Evolutionary conservation across 176 grass and related monocot genomes (phyloP).

Genomic region (Musa itinerans): DNA sequence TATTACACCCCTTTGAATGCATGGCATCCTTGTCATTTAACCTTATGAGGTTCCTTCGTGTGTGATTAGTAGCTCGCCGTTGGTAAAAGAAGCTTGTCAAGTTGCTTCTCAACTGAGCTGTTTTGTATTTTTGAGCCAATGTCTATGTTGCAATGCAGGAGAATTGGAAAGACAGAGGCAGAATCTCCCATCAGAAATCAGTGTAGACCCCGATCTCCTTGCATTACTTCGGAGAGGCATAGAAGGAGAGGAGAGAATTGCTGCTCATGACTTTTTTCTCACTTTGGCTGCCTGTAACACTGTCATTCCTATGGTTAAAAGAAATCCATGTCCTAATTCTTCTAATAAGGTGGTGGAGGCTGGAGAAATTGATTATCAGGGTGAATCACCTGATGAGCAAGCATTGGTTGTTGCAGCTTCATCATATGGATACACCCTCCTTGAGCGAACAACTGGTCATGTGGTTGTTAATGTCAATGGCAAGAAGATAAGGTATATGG

Average conservation of each 20-base stretch:
- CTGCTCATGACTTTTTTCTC: slow-evolving; percentile 94
- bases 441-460: slow-evolving; percentile 89
- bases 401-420: slow-evolving; percentile 84
- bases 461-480: slow-evolving; percentile 86
- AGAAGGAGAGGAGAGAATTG: slow-evolving; percentile 67
- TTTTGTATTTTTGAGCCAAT: background rate
- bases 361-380: slow-evolving; percentile 77
- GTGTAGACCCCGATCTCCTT: slow-evolving; percentile 53
- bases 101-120: background rate
- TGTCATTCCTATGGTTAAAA: slow-evolving; percentile 71
- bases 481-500: slow-evolving; percentile 67
- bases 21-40: background rate
- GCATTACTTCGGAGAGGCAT: slow-evolving; percentile 57
- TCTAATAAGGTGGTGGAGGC: slow-evolving; percentile 31
- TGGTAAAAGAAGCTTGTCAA: background rate
- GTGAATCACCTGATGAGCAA: slow-evolving; percentile 97
- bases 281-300: slow-evolving; percentile 98
- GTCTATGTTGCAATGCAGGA: slow-evolving; percentile 35
- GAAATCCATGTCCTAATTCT: slow-evolving; percentile 24
- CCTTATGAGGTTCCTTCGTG: background rate
- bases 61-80: background rate
- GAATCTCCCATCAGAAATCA: slow-evolving; percentile 40
- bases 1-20: background rate
- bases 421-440: slow-evolving; percentile 75
- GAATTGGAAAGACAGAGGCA: slow-evolving; percentile 25